Evolutionary conservation across 805 yeast genomes (phyloP).

Genomic region (Pichia membranifaciens): DNA sequence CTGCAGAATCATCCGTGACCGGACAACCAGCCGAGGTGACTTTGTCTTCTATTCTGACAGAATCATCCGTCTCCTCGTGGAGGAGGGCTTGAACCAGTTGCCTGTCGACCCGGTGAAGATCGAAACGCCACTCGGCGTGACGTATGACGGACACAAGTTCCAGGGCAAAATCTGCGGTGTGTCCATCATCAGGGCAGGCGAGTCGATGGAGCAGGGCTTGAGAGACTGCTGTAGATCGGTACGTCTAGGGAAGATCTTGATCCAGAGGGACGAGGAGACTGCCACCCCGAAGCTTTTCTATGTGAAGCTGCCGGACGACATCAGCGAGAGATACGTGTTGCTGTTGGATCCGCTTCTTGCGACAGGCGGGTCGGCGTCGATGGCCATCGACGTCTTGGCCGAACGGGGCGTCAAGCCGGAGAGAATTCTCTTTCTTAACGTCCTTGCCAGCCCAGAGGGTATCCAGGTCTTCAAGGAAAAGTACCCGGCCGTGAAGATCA

Average conservation of each 20-base stretch:
- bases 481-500: conserved; percentile 80
- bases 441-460: conserved; percentile 95
- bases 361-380: conserved; percentile 96
- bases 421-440: conserved; percentile 82
- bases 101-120: conserved; percentile 74
- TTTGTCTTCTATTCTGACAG: conserved; percentile 94
- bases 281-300: conserved; percentile 88
- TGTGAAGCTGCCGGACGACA: conserved; percentile 91
- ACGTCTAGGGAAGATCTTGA: conserved; percentile 90
- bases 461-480: conserved; percentile 66
- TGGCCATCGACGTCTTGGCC: conserved; percentile 90
- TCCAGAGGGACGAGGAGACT: conserved; percentile 98
- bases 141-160: conserved; percentile 72
- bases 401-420: conserved; percentile 83
- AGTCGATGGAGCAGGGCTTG: conserved; percentile 97
- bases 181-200: conserved; percentile 97
- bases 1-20: conserved; percentile 70
- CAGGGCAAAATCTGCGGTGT: conserved; percentile 96
- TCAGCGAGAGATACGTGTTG: conserved; percentile 80
- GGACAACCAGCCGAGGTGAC: conserved; percentile 76
- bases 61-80: conserved; percentile 87
- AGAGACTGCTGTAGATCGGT: conserved; percentile 97
- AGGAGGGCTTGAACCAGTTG: conserved; percentile 88
- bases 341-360: conserved; percentile 96
- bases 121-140: conserved; percentile 69